Percentiles rank a stretch among this genome's conserved stretches.
Evolutionary conservation across 2,329 filamentous ascomycete genomes (phyloP).

Genomic region (Penicillium olsonii): DNA sequence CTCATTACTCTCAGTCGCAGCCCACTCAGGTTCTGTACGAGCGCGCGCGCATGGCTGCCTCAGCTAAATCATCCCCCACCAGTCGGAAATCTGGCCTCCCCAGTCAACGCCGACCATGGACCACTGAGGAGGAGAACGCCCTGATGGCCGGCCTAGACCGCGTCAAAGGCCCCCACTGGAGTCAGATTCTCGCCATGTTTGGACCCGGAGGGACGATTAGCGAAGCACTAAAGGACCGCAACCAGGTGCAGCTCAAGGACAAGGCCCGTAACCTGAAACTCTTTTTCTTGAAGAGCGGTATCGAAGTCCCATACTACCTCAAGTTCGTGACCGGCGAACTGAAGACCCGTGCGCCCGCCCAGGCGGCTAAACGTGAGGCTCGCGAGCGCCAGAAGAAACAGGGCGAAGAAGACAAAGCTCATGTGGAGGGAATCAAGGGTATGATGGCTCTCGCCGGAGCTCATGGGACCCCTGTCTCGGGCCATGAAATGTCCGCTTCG

Average conservation of each 20-base stretch:
- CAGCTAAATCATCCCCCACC: conserved; percentile 56
- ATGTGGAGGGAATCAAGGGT: conserved; percentile 50
- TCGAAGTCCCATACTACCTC: conserved; percentile 85
- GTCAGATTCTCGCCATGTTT: conserved; percentile 83
- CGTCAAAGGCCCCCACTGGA: conserved; percentile 91
- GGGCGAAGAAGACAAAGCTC: conserved; percentile 50
- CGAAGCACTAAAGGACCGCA: conserved; percentile 81
- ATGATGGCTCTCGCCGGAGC: conserved; percentile 51
- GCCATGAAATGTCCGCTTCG: conserved; percentile 42
- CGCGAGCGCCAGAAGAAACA: conserved; percentile 49
- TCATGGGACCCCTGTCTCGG: conserved; percentile 36
- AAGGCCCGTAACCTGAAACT: conserved; percentile 88
- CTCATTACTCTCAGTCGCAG: conserved; percentile 50
- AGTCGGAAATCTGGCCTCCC: conserved; percentile 55
- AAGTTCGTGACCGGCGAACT: conserved; percentile 87
- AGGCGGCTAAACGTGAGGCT: conserved; percentile 52
- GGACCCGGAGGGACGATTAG: conserved; percentile 77
- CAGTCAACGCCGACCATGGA: conserved; percentile 75
- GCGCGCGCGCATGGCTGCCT: conserved; percentile 57
- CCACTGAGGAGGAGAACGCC: conserved; percentile 83
- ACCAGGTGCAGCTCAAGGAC: conserved; percentile 89
- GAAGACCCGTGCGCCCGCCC: conserved; percentile 76
- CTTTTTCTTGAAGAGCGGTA: conserved; percentile 88
- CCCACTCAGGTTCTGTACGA: conserved; percentile 61
- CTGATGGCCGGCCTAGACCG: conserved; percentile 85